These are phyloP conservation scores for Hyaloperonospora brassicae DNA, from an alignment of 352 stramenopile species.

Conservation along the genomic window DNA sequence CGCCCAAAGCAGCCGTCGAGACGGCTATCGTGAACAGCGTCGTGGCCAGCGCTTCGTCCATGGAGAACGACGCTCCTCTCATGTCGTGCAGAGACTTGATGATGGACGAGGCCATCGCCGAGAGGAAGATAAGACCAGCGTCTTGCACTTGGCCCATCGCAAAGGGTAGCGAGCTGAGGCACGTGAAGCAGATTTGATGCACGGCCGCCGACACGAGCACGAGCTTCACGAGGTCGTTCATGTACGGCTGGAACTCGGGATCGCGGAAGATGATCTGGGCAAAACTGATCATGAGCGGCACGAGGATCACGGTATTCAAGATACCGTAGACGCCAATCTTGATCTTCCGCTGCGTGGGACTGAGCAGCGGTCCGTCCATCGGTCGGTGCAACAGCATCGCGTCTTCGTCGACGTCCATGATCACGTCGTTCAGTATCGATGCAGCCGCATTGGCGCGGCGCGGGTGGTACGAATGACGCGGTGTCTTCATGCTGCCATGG, in stretches of 20 bases:
- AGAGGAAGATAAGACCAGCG: constrained; percentile 98
- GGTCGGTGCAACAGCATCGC: constrained; percentile 9
- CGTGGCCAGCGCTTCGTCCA: constrained; percentile 87
- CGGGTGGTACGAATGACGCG: constrained; percentile 46
- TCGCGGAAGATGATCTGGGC: constrained; percentile 93
- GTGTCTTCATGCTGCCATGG: constrained; percentile 33
- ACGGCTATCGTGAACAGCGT: constrained; percentile 90
- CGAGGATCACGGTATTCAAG: constrained; percentile 91
- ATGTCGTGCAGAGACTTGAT: constrained; percentile 62
- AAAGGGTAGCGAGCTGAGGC: constrained; percentile 91
- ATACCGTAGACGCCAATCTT: constrained; percentile 82
- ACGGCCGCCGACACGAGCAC: constrained; percentile 82
- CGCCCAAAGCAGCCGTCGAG: constrained; percentile 88
- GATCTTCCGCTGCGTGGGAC: constrained; percentile 25
- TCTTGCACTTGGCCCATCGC: constrained; percentile 98
- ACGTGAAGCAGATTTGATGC: constrained; percentile 79
- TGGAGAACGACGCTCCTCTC: constrained; percentile 53
- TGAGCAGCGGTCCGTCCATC: constrained; percentile 13
- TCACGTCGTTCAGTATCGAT: constrained; percentile 21
- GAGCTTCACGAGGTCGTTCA: constrained; percentile 92
- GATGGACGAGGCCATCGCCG: constrained; percentile 89
- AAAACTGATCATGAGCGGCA: constrained; percentile 88
- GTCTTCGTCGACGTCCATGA: constrained; percentile 25
- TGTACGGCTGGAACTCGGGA: constrained; percentile 87
- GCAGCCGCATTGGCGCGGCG: constrained; percentile 11